These are phyloP conservation scores for Casaregolazyma suthepensis DNA, from an alignment of 1,139 yeast genomes.

Conservation along the genomic window DNA sequence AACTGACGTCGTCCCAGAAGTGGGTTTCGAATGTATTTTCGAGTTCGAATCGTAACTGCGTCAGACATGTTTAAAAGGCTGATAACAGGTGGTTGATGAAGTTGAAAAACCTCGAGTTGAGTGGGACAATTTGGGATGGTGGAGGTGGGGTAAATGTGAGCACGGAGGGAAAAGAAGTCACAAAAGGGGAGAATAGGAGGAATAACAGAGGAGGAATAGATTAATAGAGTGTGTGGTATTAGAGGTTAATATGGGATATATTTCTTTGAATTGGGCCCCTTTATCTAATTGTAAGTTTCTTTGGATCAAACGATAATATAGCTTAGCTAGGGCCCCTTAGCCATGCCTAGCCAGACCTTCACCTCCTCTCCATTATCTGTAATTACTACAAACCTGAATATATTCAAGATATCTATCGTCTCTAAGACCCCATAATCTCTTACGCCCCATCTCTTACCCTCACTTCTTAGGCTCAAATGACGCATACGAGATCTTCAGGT, in stretches of 20 bases:
- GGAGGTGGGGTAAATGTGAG: slow-evolving; percentile 7
- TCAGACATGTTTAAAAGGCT: slow-evolving; percentile 54
- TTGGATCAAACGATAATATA: too few relatives aligned
- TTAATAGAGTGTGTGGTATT: too few relatives aligned
- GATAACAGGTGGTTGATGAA: slow-evolving; percentile 4
- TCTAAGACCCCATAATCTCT: too few relatives aligned
- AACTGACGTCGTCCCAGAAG: slow-evolving; percentile 99
- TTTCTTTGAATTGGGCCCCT: too few relatives aligned
- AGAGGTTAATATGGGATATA: too few relatives aligned
- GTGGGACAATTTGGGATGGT: slow-evolving; percentile 5
- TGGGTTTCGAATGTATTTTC: slow-evolving; percentile 99
- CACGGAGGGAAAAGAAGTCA: neutral
- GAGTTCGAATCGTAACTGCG: slow-evolving; percentile 99
- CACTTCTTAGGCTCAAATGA: slow-evolving; percentile 47
- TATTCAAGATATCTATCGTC: too few relatives aligned
- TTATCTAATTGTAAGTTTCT: too few relatives aligned
- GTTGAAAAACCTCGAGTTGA: slow-evolving; percentile 9
- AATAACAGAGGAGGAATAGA: too few relatives aligned
- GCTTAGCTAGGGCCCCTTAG: too few relatives aligned
- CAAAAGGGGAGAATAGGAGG: neutral
- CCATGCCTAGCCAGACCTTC: too few relatives aligned
- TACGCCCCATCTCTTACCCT: neutral
- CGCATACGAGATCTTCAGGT: slow-evolving; percentile 60
- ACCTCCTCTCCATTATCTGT: too few relatives aligned
- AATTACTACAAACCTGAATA: too few relatives aligned